phyloP scores from a whole-genome alignment of 129 eudicot species.

The Saussurea involucrata region DNA sequence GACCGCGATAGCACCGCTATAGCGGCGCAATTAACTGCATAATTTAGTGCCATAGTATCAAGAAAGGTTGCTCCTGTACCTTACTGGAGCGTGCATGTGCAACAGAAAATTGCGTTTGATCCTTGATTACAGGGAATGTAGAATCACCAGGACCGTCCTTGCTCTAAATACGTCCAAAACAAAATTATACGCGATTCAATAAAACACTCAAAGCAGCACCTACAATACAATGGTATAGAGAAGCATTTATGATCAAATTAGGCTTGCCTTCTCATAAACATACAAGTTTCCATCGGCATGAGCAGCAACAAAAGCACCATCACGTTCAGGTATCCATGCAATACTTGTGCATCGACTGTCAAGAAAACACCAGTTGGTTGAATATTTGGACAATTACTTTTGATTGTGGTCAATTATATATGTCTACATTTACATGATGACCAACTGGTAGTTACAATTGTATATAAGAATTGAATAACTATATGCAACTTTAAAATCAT shows the following conservation, averaged over 20 bases:
- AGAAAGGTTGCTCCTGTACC: constrained; percentile 36
- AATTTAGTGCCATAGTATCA: no score
- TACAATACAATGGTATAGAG: background rate
- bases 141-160: constrained; percentile 71
- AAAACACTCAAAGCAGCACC: background rate
- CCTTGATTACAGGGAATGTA: constrained; percentile 70
- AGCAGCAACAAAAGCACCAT: constrained; percentile 73
- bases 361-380: constrained; percentile 9
- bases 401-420: background rate
- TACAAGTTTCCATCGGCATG: constrained; percentile 92
- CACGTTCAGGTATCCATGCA: constrained; percentile 82
- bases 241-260: constrained; percentile 9
- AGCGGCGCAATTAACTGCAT: no score
- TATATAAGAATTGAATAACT: background rate
- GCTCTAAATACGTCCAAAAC: constrained; percentile 34
- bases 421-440: background rate
- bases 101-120: constrained; percentile 67
- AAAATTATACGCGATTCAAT: background rate
- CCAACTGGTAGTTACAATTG: constrained; percentile 1
- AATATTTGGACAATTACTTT: background rate
- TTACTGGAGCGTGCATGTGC: constrained; percentile 82
- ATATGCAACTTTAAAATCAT: background rate
- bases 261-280: constrained; percentile 81
- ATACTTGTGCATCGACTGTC: constrained; percentile 75
- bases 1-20: no score